Evolutionary conservation across 164 flowering plant genomes (phyloP), one percentile per base, ranked within the genome.

Genomic region (Stephania yunnanensis): DNA sequence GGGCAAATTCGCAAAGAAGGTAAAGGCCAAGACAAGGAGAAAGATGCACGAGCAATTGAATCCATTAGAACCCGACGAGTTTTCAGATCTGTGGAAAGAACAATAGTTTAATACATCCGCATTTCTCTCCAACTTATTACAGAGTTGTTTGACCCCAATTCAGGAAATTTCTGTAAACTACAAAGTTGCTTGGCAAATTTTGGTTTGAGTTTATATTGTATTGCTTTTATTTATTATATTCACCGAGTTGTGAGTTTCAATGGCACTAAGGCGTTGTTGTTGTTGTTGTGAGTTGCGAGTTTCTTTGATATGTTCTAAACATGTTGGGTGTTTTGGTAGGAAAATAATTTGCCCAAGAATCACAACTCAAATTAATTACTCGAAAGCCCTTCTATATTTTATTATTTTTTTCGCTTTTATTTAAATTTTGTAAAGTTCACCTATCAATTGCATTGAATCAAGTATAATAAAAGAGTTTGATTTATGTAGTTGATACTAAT

Each of bases 1-100:
- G 69, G 97, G 96, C 31, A 93, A 90, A 78, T 95, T 82, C 78
- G 94, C 88, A 0, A 91, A 89, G 95, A 95, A 95, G 76, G 85
- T 95, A 69, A 94, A 96, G 78, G 99, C 99, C 68, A 96, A 94
- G 81, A 89, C 91, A 3, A 89, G 91, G 83, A 90, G 93, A 80
- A 94, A 90, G 85, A 85, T 85, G 90, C 98, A 96, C 30, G 94
- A 91, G 81, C 73, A 81, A 52, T 66, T 83, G 22, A 91, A 96
- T 83, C 97, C 88, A 46, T 77, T 94, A 86, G 91, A 90, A 82
- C 89, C 87, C 19, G 92, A 91, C 77, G 98, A 96, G 82, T 91
- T 90, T 85, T 88, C 92, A 1, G 95, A 87, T 70, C 82, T 92
- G 85, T 92, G 97, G 97, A 90, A 83, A 78, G 89, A 86, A 29